These are phyloP conservation scores for Ogataea ramenticola DNA, from an alignment of 805 yeast species.

Conservation along the genomic window DNA sequence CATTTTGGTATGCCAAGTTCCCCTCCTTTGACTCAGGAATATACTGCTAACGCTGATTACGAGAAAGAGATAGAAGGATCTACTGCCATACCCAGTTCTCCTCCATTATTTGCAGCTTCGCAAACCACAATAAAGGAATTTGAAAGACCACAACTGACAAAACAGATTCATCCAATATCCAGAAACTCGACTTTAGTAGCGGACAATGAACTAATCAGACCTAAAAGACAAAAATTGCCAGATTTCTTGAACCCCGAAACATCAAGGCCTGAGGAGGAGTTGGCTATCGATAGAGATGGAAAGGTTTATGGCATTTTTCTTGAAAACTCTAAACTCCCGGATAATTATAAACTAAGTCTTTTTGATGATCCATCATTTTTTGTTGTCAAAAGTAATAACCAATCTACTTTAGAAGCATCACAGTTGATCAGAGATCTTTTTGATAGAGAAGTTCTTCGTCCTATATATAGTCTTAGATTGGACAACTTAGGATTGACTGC, in stretches of 20 bases:
- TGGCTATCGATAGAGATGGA: constrained; percentile 45
- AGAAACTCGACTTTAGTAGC: constrained; percentile 12
- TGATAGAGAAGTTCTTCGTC: constrained; percentile 30
- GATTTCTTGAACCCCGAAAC: not conserved
- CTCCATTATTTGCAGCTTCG: constrained; percentile 13
- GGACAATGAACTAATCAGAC: not conserved
- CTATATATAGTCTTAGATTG: constrained; percentile 34
- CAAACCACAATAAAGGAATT: not conserved
- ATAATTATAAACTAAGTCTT: constrained; percentile 20
- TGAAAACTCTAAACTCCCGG: constrained; percentile 22
- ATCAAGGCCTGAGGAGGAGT: constrained; percentile 15
- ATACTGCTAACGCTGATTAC: not conserved
- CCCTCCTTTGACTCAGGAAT: constrained; percentile 16
- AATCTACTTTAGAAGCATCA: constrained; percentile 27
- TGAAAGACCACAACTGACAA: not conserved
- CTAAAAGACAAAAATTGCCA: constrained; percentile 17
- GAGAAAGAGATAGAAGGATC: not conserved
- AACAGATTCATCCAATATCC: constrained; percentile 1
- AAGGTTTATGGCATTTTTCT: constrained; percentile 26
- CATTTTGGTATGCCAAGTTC: constrained; percentile 36
- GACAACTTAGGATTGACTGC: constrained; percentile 40
- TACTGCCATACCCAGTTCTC: constrained; percentile 19
- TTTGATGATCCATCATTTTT: constrained; percentile 28
- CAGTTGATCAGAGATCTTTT: constrained; percentile 37
- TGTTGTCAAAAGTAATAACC: constrained; percentile 17